Conservation (phyloP, 1,139 yeast species). For the Yamadazyma diospyri region DNA sequence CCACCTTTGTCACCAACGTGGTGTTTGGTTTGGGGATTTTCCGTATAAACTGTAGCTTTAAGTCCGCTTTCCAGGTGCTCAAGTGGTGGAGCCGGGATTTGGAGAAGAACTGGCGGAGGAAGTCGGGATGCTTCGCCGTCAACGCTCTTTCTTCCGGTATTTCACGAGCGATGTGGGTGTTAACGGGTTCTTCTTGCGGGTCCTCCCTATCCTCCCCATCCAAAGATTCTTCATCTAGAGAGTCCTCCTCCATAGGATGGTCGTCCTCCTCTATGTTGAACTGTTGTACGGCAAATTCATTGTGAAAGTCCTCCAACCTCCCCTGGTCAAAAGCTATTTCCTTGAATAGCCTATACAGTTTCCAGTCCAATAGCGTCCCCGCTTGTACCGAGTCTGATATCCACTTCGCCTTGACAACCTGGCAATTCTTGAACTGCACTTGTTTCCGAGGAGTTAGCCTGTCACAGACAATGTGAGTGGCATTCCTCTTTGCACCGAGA, state of each 20-base stretch:
- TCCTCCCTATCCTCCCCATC: slow-evolving; percentile 1
- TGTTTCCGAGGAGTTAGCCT: slow-evolving; percentile 73
- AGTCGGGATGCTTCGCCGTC: slow-evolving; percentile 78
- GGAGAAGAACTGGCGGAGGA: slow-evolving; percentile 66
- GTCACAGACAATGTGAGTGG: slow-evolving; percentile 83
- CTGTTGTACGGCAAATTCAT: slow-evolving; percentile 10
- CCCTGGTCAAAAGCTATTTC: slow-evolving; percentile 51
- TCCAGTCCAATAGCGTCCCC: slow-evolving; percentile 61
- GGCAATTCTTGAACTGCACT: slow-evolving; percentile 59
- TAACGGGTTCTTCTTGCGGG: too few relatives aligned
- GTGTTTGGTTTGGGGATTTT: slow-evolving; percentile 21
- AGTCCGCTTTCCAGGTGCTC: slow-evolving; percentile 80
- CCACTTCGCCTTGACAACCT: slow-evolving; percentile 85
- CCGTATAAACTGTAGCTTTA: slow-evolving; percentile 56
- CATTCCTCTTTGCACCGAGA: slow-evolving; percentile 64
- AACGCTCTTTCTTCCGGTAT: slow-evolving; percentile 12
- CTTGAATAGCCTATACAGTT: slow-evolving; percentile 53
- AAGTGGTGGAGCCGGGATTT: slow-evolving; percentile 85
- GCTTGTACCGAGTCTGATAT: slow-evolving; percentile 57
- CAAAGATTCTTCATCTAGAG: slow-evolving; percentile 6
- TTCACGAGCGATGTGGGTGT: neutral
- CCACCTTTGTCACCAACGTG: slow-evolving; percentile 29
- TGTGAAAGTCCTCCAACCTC: slow-evolving; percentile 20
- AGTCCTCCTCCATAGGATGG: slow-evolving; percentile 8
- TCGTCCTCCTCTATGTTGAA: slow-evolving; percentile 10